A percentile compares a stretch with the other conserved stretches of the same genome.
phyloP scores from a whole-genome alignment of 2,329 filamentous ascomycete genomes.

The Pyricularia grisea region DNA sequence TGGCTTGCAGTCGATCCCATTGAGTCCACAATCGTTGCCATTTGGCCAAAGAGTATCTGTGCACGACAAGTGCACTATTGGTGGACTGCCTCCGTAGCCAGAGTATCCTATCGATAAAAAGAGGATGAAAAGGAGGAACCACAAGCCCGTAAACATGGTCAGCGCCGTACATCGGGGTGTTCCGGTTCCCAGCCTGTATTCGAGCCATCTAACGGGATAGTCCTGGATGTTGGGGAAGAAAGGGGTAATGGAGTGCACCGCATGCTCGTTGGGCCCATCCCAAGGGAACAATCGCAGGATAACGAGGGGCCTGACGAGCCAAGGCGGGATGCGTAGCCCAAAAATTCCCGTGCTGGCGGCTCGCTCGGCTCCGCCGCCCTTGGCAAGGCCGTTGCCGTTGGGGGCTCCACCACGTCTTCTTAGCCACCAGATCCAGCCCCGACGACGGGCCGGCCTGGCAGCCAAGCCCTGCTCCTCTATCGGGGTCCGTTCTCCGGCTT shows the following conservation, averaged over 20 bases:
- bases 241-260: conserved; percentile 7
- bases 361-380: too few relatives aligned
- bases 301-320: neutral
- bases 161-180: conserved; percentile 9
- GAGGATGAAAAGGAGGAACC: conserved; percentile 7
- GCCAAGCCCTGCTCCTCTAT: neutral
- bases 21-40: conserved; percentile 47
- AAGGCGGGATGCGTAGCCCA: neutral
- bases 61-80: conserved; percentile 35
- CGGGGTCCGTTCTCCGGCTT: neutral
- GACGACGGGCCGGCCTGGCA: neutral
- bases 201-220: conserved; percentile 7
- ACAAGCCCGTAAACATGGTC: conserved; percentile 6
- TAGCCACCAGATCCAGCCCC: neutral
- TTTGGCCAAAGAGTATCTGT: conserved; percentile 44
- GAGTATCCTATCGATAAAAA: conserved; percentile 5
- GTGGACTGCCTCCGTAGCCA: neutral
- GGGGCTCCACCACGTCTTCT: neutral
- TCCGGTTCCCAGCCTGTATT: neutral
- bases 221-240: conserved; percentile 9
- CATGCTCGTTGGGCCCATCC: conserved; percentile 9
- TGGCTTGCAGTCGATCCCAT: conserved; percentile 48
- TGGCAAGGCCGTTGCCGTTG: neutral
- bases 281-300: conserved; percentile 9
- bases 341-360: neutral